Evolutionary conservation across 257 asterid species (phyloP).

Genomic region (Lithospermum erythrorhizon): DNA sequence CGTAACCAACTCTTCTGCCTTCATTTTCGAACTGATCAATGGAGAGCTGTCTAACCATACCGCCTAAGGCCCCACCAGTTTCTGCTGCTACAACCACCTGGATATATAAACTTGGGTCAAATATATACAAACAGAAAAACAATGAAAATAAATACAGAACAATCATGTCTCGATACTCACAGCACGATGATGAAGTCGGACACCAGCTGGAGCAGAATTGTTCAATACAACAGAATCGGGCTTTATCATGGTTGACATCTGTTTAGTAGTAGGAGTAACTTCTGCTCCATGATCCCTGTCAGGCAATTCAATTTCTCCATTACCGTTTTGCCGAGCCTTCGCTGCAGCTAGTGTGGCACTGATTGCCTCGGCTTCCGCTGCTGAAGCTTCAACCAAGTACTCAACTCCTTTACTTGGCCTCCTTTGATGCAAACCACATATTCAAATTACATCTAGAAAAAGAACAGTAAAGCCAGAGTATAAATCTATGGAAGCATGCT

Average conservation of each 20-base stretch:
- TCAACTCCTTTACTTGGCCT: conserved; percentile 87
- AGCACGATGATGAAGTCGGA: conserved; percentile 98
- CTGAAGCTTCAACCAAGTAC: conserved; percentile 94
- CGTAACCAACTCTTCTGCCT: conserved; percentile 97
- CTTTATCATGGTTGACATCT: conserved; percentile 56
- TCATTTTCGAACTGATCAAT: conserved; percentile 98
- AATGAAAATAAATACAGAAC: background rate
- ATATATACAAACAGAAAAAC: too few species aligned
- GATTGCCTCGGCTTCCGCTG: conserved; percentile 99
- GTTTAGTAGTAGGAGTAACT: conserved; percentile 93
- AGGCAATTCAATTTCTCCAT: conserved; percentile 88
- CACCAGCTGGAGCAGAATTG: conserved; percentile 77
- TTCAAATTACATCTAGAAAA: background rate
- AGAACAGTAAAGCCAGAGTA: background rate
- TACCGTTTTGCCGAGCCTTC: conserved; percentile 73
- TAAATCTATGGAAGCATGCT: conserved; percentile 1
- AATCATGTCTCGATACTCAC: conserved; percentile 34
- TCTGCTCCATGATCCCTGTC: conserved; percentile 96
- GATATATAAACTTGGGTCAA: background rate
- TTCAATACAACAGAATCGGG: conserved; percentile 63
- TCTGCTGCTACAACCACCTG: conserved; percentile 99
- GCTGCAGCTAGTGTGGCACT: conserved; percentile 95
- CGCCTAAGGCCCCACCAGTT: conserved; percentile 97
- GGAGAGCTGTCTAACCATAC: conserved; percentile 99
- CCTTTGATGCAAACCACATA: conserved; percentile 19